Percentiles rank a stretch among this genome's conserved stretches.
Evolutionary conservation across 768 basidiomycete species (phyloP).

Genomic region (Erythrobasidium yunnanense): DNA sequence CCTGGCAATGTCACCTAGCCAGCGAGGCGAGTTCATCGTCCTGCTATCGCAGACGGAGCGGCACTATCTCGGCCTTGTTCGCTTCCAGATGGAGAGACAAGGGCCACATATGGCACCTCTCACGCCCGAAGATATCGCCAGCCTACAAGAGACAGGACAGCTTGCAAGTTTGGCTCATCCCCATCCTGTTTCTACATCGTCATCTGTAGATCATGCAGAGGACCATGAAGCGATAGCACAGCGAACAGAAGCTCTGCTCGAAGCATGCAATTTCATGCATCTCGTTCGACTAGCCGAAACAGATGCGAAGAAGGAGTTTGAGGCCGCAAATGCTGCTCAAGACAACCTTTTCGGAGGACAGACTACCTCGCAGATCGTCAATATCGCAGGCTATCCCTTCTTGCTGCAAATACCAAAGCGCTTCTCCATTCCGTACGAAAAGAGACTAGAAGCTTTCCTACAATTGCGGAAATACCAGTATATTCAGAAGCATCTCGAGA

Average conservation of each 20-base stretch:
- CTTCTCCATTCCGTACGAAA: neutral
- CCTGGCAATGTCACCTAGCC: neutral
- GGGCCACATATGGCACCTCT: conserved; percentile 13
- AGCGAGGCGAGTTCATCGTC: conserved; percentile 13
- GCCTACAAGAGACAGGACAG: neutral
- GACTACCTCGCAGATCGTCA: conserved; percentile 19
- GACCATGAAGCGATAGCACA: neutral
- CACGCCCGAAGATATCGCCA: neutral
- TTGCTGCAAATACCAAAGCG: conserved; percentile 7
- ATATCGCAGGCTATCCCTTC: conserved; percentile 23
- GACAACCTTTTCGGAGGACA: neutral
- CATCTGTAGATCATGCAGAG: no score
- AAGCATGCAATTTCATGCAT: neutral
- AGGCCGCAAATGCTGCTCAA: neutral
- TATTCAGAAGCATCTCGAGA: neutral
- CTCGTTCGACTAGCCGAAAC: neutral
- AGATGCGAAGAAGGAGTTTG: neutral
- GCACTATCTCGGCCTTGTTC: neutral
- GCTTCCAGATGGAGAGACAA: neutral
- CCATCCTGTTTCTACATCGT: no score
- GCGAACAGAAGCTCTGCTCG: neutral
- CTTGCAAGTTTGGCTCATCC: neutral
- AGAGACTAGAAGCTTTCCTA: conserved; percentile 1
- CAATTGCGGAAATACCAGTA: conserved; percentile 9
- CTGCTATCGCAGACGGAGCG: neutral